Percentiles rank a stretch among this genome's conserved stretches.
These are phyloP conservation scores for Verticillium nubilum DNA, from an alignment of 2,329 filamentous ascomycete genomes.

Conservation along the genomic window DNA sequence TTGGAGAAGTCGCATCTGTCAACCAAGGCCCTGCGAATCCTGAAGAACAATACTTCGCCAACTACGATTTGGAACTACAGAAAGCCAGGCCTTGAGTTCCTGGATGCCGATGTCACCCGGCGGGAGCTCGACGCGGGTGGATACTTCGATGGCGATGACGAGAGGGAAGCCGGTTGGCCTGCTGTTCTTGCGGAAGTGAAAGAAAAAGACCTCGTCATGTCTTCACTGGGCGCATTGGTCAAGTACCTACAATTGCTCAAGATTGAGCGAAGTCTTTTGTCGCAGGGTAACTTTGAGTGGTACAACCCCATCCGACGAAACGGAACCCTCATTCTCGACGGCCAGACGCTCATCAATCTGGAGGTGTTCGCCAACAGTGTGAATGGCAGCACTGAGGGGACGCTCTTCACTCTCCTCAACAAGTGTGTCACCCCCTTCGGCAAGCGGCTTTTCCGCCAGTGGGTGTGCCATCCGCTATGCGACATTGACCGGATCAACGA, in stretches of 20 bases:
- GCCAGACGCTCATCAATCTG: slow-evolving; percentile 95
- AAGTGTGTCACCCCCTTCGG: slow-evolving; percentile 95
- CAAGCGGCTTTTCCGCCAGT: slow-evolving; percentile 91
- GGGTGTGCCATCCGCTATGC: slow-evolving; percentile 93
- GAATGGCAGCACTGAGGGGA: slow-evolving; percentile 79
- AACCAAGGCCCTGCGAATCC: slow-evolving; percentile 80
- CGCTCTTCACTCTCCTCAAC: slow-evolving; percentile 85
- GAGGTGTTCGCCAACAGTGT: slow-evolving; percentile 93
- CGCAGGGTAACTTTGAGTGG: slow-evolving; percentile 82
- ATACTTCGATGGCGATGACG: slow-evolving; percentile 65
- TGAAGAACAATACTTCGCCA: slow-evolving; percentile 92
- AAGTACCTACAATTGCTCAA: slow-evolving; percentile 85
- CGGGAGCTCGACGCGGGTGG: slow-evolving; percentile 74
- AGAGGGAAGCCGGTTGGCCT: slow-evolving; percentile 60
- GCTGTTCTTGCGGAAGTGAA: slow-evolving; percentile 63
- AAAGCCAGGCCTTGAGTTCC: slow-evolving; percentile 84
- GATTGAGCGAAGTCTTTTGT: slow-evolving; percentile 80
- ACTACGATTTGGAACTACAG: slow-evolving; percentile 95
- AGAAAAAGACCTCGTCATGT: slow-evolving; percentile 81
- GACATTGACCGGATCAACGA: slow-evolving; percentile 87
- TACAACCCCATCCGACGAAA: slow-evolving; percentile 91
- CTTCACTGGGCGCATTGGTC: slow-evolving; percentile 80
- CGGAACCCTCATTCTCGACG: slow-evolving; percentile 86
- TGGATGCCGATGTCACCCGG: slow-evolving; percentile 75
- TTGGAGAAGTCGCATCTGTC: slow-evolving; percentile 85